A percentile compares a stretch with the other conserved stretches of the same genome.
Evolutionary conservation across 2,329 filamentous ascomycete genomes (phyloP).

Genomic region (Gliomastix tumulicola): DNA sequence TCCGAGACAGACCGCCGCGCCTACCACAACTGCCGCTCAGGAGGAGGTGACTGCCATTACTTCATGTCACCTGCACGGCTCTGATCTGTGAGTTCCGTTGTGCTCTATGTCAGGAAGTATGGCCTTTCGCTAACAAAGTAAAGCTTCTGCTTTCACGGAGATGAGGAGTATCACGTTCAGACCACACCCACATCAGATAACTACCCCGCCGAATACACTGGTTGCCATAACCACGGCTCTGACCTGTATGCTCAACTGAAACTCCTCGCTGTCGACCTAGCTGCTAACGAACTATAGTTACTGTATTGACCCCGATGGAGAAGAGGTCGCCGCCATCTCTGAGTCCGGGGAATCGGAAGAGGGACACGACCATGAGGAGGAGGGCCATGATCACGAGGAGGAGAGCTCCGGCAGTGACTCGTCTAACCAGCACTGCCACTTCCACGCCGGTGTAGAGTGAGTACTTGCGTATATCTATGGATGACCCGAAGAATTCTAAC

Average conservation of each 20-base stretch:
- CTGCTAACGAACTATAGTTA: slow-evolving; percentile 32
- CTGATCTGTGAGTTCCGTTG: slow-evolving; percentile 31
- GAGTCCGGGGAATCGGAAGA: slow-evolving; percentile 19
- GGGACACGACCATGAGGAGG: slow-evolving; percentile 12
- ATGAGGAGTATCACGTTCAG: slow-evolving; percentile 33
- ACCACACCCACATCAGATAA: slow-evolving; percentile 45
- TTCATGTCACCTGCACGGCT: slow-evolving; percentile 32
- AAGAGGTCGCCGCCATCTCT: slow-evolving; percentile 50
- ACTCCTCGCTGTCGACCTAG: not conserved
- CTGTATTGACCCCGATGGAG: slow-evolving; percentile 52
- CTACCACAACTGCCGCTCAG: slow-evolving; percentile 12
- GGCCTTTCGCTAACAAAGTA: too few species aligned
- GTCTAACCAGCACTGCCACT: slow-evolving; percentile 53
- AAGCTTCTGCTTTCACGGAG: slow-evolving; percentile 37
- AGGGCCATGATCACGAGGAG: slow-evolving; percentile 11
- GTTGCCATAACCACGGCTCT: slow-evolving; percentile 54
- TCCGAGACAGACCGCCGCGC: slow-evolving; percentile 21
- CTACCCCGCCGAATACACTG: slow-evolving; percentile 52
- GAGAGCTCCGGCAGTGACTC: slow-evolving; percentile 9
- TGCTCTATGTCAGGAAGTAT: too few species aligned
- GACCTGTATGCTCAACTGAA: slow-evolving; percentile 40
- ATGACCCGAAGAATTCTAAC: slow-evolving; percentile 6
- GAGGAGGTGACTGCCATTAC: slow-evolving; percentile 27
- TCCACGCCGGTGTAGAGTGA: slow-evolving; percentile 69
- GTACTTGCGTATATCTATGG: slow-evolving; percentile 20